Evolutionary conservation across 257 asterid species (phyloP).

Genomic region (Apocynum venetum): DNA sequence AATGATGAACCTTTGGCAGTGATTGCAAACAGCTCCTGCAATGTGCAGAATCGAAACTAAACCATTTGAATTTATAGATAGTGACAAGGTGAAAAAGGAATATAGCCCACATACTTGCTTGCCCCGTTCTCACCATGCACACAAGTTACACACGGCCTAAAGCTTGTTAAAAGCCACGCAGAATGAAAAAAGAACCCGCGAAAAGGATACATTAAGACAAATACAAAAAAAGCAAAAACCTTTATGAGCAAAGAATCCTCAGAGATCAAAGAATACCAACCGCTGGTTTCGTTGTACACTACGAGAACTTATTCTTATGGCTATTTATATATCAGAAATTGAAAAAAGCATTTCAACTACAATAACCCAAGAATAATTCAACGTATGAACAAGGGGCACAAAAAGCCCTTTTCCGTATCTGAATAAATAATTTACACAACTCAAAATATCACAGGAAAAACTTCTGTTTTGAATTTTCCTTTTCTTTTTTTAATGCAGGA

Average conservation of each 20-base stretch:
- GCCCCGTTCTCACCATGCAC: conserved; percentile 19
- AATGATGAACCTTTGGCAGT: conserved; percentile 12
- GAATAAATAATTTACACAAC: conserved; percentile 4
- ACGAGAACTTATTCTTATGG: conserved; percentile 28
- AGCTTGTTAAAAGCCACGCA: conserved; percentile 21
- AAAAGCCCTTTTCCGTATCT: conserved; percentile 13
- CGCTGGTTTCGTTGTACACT: not conserved
- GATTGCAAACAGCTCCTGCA: conserved; percentile 37
- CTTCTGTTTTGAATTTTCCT: not conserved
- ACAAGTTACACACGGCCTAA: conserved; percentile 24
- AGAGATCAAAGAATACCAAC: conserved; percentile 26
- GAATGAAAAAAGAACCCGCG: conserved; percentile 34
- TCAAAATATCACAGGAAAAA: conserved; percentile 1
- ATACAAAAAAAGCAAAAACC: conserved; percentile 35
- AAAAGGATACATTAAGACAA: conserved; percentile 22
- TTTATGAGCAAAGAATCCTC: conserved; percentile 31
- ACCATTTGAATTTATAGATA: conserved; percentile 35
- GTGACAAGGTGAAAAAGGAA: conserved; percentile 34
- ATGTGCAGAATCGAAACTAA: conserved; percentile 22
- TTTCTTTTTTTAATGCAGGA: not conserved
- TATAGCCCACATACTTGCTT: conserved; percentile 18
- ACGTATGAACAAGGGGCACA: not conserved
- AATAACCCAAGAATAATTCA: conserved; percentile 22
- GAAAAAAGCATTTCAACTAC: conserved; percentile 19
- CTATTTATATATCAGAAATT: conserved; percentile 14